These are phyloP conservation scores for Phlyctochytrium planicorne DNA, from an alignment of 192 early-diverging fungal species.

Conservation along the genomic window DNA sequence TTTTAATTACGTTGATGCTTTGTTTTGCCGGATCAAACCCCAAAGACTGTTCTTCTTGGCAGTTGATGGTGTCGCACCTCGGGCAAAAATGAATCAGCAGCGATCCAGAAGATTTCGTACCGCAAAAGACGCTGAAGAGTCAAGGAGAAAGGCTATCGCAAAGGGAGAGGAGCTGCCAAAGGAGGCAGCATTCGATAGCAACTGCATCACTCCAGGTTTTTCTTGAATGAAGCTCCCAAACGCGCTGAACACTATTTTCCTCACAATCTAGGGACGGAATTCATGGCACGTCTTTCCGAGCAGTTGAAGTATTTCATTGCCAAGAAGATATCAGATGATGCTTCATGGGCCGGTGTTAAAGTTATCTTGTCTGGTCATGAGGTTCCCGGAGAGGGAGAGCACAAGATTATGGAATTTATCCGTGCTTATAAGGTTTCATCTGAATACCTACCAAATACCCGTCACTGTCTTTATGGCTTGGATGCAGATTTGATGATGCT, in stretches of 20 bases:
- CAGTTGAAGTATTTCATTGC: slow-evolving; percentile 87
- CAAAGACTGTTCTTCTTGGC: slow-evolving; percentile 94
- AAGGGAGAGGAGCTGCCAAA: slow-evolving; percentile 70
- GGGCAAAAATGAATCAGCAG: slow-evolving; percentile 67
- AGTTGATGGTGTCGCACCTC: slow-evolving; percentile 73
- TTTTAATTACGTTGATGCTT: slow-evolving; percentile 94
- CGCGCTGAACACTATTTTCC: slow-evolving; percentile 4
- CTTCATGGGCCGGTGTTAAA: slow-evolving; percentile 80
- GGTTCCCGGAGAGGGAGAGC: slow-evolving; percentile 98
- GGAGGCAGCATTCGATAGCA: slow-evolving; percentile 54
- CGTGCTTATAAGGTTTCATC: slow-evolving; percentile 75
- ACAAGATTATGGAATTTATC: slow-evolving; percentile 99
- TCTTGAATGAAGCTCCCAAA: not conserved
- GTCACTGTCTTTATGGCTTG: slow-evolving; percentile 89
- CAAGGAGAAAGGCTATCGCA: slow-evolving; percentile 59
- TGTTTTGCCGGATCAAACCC: slow-evolving; percentile 91
- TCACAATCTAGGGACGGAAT: slow-evolving; percentile 73
- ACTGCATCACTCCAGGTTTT: slow-evolving; percentile 59
- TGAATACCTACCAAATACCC: slow-evolving; percentile 85
- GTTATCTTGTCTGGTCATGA: slow-evolving; percentile 92
- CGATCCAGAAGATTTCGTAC: slow-evolving; percentile 56
- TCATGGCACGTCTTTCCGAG: slow-evolving; percentile 88
- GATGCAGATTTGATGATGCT: slow-evolving; percentile 99
- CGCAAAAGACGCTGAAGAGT: slow-evolving; percentile 54
- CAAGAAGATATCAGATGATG: slow-evolving; percentile 81